Percentiles rank a stretch among this genome's conserved stretches.
These are phyloP conservation scores for Diaporthe helianthi DNA, from an alignment of 2,329 filamentous ascomycete genomes.

Conservation along the genomic window DNA sequence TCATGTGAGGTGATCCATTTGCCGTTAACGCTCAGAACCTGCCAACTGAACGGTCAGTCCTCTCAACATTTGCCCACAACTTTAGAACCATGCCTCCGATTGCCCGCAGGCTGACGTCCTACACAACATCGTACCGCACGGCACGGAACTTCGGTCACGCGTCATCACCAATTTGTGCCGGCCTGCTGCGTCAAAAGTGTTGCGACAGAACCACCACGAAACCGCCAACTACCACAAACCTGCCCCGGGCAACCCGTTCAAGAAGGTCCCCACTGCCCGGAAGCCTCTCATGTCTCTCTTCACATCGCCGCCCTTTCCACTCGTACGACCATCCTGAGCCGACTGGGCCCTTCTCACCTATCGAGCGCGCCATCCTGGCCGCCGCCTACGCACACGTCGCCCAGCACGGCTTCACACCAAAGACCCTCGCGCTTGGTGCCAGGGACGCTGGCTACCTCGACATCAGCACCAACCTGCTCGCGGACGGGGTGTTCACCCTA, in stretches of 20 bases:
- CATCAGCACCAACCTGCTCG: slow-evolving; percentile 83
- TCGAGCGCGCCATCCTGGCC: slow-evolving; percentile 79
- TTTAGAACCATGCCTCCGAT: slow-evolving; percentile 22
- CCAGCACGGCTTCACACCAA: slow-evolving; percentile 78
- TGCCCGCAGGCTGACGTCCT: slow-evolving; percentile 15
- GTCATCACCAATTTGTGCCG: background rate
- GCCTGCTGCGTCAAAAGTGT: background rate
- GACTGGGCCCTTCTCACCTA: slow-evolving; percentile 66
- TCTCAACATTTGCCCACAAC: background rate
- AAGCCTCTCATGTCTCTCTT: slow-evolving; percentile 2
- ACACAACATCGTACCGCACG: slow-evolving; percentile 25
- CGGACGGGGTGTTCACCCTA: slow-evolving; percentile 80
- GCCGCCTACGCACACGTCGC: slow-evolving; percentile 83
- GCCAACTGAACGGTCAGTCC: background rate
- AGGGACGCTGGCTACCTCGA: slow-evolving; percentile 86
- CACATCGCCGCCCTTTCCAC: slow-evolving; percentile 63
- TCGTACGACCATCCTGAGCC: slow-evolving; percentile 73
- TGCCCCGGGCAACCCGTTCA: slow-evolving; percentile 1
- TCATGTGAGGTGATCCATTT: slow-evolving; percentile 5
- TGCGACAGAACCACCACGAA: background rate
- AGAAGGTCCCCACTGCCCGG: slow-evolving; percentile 27
- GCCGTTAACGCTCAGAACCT: background rate
- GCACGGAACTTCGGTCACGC: background rate
- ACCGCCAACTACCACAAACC: background rate
- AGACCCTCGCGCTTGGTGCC: slow-evolving; percentile 77